Evolutionary conservation across 495 filamentous ascomycete species (phyloP).

Genomic region (Penicillium argentinense): DNA sequence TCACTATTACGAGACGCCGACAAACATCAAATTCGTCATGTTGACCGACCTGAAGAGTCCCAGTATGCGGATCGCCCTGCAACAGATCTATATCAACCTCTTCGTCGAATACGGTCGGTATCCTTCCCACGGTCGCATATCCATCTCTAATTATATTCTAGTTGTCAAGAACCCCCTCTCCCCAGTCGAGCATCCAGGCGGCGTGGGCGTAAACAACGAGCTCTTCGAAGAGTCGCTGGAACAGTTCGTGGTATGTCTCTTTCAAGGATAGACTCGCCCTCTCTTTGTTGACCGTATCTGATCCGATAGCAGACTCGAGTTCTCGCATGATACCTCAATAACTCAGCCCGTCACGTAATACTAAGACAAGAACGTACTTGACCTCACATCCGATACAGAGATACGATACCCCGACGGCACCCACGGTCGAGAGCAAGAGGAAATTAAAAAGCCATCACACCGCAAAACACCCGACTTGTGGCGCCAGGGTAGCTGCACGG

Average conservation of each 20-base stretch:
- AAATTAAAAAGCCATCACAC: conserved; percentile 6
- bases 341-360: background rate
- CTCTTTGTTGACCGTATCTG: conserved; percentile 21
- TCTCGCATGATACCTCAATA: conserved; percentile 25
- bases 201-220: conserved; percentile 88
- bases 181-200: conserved; percentile 84
- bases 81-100: conserved; percentile 98
- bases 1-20: conserved; percentile 98
- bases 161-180: conserved; percentile 95
- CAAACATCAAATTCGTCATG: conserved; percentile 94
- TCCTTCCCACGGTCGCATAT: background rate
- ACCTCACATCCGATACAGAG: no score
- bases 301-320: conserved; percentile 39
- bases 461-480: conserved; percentile 7
- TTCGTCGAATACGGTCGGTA: conserved; percentile 91
- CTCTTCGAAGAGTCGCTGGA: conserved; percentile 91
- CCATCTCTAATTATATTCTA: conserved; percentile 24
- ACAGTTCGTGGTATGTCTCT: conserved; percentile 65
- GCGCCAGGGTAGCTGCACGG: conserved; percentile 2
- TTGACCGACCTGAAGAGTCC: conserved; percentile 86
- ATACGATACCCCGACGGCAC: no score
- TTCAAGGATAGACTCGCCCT: background rate
- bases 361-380: background rate
- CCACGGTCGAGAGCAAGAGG: no score
- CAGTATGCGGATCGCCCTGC: conserved; percentile 87